A percentile compares a stretch with the other conserved stretches of the same genome.
phyloP scores from a whole-genome alignment of 805 yeast species.

The Candida wancherniae region DNA sequence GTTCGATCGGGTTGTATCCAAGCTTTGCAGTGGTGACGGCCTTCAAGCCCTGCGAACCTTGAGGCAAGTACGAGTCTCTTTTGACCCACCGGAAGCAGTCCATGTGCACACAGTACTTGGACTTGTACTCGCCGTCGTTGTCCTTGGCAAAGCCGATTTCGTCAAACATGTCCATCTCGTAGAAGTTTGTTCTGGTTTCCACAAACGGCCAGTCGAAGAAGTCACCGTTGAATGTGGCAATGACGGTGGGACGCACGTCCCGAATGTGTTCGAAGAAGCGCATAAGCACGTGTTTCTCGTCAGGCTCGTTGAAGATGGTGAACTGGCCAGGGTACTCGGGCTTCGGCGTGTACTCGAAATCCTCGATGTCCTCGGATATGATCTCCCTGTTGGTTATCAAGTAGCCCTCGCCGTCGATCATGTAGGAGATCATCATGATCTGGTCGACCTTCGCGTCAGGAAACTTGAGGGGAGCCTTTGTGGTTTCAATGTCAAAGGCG shows the following conservation, averaged over 20 bases:
- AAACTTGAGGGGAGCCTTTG: slow-evolving; percentile 91
- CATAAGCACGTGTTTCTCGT: slow-evolving; percentile 69
- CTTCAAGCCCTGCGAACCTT: slow-evolving; percentile 96
- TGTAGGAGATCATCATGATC: slow-evolving; percentile 98
- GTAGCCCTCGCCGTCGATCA: slow-evolving; percentile 97
- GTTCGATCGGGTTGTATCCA: slow-evolving; percentile 93
- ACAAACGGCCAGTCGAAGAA: slow-evolving; percentile 99
- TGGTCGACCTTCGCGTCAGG: slow-evolving; percentile 91
- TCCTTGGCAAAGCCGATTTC: slow-evolving; percentile 94
- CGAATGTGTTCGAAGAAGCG: slow-evolving; percentile 87
- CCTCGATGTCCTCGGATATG: slow-evolving; percentile 90
- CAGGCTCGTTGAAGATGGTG: slow-evolving; percentile 82
- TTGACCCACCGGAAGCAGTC: slow-evolving; percentile 98
- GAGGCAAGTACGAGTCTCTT: slow-evolving; percentile 95
- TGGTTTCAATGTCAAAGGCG: slow-evolving; percentile 97
- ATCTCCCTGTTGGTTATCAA: slow-evolving; percentile 92
- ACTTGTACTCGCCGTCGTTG: slow-evolving; percentile 85
- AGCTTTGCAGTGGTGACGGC: slow-evolving; percentile 95
- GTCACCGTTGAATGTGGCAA: slow-evolving; percentile 97
- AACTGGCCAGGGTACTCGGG: slow-evolving; percentile 92
- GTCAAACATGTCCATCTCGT: slow-evolving; percentile 81
- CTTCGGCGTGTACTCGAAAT: slow-evolving; percentile 95
- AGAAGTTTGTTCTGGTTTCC: slow-evolving; percentile 77
- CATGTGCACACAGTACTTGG: slow-evolving; percentile 91
- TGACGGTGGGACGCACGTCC: slow-evolving; percentile 90